Percentiles rank a stretch among this genome's conserved stretches.
phyloP scores from a whole-genome alignment of 306 rosid species.

The Malus fusca region DNA sequence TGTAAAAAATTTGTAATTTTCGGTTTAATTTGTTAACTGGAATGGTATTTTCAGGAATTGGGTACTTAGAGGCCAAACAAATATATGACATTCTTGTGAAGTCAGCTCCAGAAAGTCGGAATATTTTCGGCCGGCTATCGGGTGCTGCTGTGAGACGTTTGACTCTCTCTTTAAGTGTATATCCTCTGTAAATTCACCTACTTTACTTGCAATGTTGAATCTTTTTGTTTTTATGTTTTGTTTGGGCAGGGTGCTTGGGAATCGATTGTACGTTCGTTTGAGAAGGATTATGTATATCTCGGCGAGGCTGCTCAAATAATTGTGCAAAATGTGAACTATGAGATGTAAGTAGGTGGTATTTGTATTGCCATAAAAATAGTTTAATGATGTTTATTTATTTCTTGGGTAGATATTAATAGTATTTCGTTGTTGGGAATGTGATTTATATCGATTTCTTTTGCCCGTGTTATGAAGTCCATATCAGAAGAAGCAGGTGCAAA shows the following conservation, averaged over 20 bases:
- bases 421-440: background rate
- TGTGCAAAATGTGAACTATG: slow-evolving; percentile 85
- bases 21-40: slow-evolving; percentile 1
- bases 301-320: slow-evolving; percentile 91
- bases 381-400: background rate
- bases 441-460: slow-evolving; percentile 5
- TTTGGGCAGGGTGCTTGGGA: slow-evolving; percentile 80
- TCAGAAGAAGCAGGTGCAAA: slow-evolving; percentile 87
- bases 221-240: background rate
- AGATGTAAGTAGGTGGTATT: slow-evolving; percentile 54
- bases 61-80: slow-evolving; percentile 73
- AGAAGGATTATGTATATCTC: slow-evolving; percentile 84
- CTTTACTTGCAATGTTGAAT: background rate
- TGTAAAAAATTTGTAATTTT: background rate
- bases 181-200: background rate
- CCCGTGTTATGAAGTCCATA: slow-evolving; percentile 54
- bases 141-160: slow-evolving; percentile 71
- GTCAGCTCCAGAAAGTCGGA: slow-evolving; percentile 78
- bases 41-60: slow-evolving; percentile 49
- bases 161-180: background rate
- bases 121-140: slow-evolving; percentile 77
- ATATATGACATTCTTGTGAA: slow-evolving; percentile 61
- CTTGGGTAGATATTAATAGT: background rate
- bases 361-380: background rate
- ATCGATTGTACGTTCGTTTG: slow-evolving; percentile 56